Evolutionary conservation across 495 filamentous ascomycete species (phyloP), one percentile per base, ranked within the genome.

Genomic region (Hypomontagnella monticulosa): DNA sequence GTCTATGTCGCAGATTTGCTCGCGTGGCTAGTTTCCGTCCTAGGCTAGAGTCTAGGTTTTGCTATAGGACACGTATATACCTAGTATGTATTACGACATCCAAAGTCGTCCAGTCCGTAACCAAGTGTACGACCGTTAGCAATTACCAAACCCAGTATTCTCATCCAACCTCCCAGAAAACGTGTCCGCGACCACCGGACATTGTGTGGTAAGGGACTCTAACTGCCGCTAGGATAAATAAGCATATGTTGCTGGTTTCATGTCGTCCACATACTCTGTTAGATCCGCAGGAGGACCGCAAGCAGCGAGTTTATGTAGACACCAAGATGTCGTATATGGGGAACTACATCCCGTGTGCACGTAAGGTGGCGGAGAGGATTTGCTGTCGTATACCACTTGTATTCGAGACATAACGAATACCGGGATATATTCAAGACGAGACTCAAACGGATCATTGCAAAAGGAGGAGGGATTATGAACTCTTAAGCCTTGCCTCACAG

Each of bases 171-270:
- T 34, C 9, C 10, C 30, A 4, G n/a, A 34, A 27, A 16, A 43
- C 34, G 15, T 33, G 10, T 11, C 41, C 23, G 37, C 14, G 12
- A 51, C 9, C 42, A 20, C 27, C 20, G 32, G 48, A 32, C 19
- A 15, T 40, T 3, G 32, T 33, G 18, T 34, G 9, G 9, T 23
- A 34, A 48, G 12, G 43, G 34, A 18, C 11, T 55, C n/a, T 34
- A 49, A 16, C 16, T 8, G n/a, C 11, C 11, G 11, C 5, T 43
- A 42, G 15, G 14, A 15, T 4, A 11, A n/a, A 43, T 52, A 61
- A 64, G 27, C 47, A 32, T 23, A 48, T 54, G 23, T 48, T 34
- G 47, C 30, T 54, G 23, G 61, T 65, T 65, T 65, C 61, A 58
- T 14, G 19, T 19, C 27, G n/a, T 14, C 48, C 54, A 30, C 47